Percentiles rank a stretch among this genome's conserved stretches.
Evolutionary conservation across 2,329 filamentous ascomycete species (phyloP).

Genomic region (Ilyonectria mors-panacis): DNA sequence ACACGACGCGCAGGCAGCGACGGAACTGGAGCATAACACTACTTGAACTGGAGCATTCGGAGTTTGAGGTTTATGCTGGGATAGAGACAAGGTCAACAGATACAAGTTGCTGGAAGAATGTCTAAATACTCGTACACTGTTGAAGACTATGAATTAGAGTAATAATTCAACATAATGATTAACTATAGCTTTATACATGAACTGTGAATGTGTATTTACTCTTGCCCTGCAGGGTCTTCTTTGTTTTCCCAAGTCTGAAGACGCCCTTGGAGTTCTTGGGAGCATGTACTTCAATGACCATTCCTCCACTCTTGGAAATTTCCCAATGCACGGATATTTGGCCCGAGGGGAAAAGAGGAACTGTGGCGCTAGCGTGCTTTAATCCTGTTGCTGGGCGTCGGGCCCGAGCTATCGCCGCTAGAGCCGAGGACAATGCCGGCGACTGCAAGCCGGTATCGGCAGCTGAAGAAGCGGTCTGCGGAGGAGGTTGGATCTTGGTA

Average conservation of each 20-base stretch:
- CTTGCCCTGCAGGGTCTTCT: constrained; percentile 2
- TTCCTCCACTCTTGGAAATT: not conserved
- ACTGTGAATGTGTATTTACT: constrained; percentile 12
- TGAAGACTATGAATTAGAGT: not conserved
- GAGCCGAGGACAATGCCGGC: no score
- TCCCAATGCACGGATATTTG: constrained; percentile 3
- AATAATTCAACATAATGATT: not conserved
- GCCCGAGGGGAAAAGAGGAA: constrained; percentile 11
- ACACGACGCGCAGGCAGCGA: not conserved
- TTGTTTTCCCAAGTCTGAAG: constrained; percentile 7
- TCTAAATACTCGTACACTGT: not conserved
- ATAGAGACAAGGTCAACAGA: not conserved
- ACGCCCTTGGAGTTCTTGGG: not conserved
- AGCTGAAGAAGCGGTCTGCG: no score
- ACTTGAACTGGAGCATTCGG: not conserved
- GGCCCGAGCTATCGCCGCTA: no score
- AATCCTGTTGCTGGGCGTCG: no score
- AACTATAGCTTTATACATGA: not conserved
- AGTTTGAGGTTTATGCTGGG: not conserved
- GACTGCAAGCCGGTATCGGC: no score
- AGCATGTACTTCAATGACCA: not conserved
- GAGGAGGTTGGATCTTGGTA: no score
- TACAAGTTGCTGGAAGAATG: not conserved
- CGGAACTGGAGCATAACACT: not conserved
- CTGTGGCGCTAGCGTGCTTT: not conserved